phyloP scores from a whole-genome alignment of 768 basidiomycete genomes.

The Calocybe cyanea region DNA sequence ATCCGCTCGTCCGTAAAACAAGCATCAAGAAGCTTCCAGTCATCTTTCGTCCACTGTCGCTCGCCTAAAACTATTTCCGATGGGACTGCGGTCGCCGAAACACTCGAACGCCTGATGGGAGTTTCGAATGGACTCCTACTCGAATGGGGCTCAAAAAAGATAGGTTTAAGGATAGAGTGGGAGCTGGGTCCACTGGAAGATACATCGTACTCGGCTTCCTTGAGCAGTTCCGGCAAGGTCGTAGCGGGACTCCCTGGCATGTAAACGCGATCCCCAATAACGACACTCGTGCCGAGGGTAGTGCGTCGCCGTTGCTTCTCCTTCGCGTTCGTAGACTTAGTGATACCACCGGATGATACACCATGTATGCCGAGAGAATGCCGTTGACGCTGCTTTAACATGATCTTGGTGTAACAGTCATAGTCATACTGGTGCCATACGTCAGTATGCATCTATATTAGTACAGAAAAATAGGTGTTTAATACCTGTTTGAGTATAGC shows the following conservation, averaged over 20 bases:
- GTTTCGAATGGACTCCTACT: constrained; percentile 26
- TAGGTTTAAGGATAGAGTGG: not conserved
- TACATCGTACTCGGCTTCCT: constrained; percentile 55
- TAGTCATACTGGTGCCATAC: constrained; percentile 70
- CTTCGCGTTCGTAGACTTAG: constrained; percentile 19
- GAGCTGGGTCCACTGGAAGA: constrained; percentile 11
- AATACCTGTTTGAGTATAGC: constrained; percentile 88
- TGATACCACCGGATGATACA: constrained; percentile 22
- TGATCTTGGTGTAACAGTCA: constrained; percentile 66
- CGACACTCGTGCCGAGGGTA: constrained; percentile 28
- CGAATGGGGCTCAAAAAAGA: not conserved
- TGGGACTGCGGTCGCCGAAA: not conserved
- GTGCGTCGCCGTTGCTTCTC: constrained; percentile 9
- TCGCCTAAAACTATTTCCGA: constrained; percentile 4
- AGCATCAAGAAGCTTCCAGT: constrained; percentile 79
- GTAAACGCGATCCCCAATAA: constrained; percentile 48
- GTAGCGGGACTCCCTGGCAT: constrained; percentile 52
- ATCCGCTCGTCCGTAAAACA: constrained; percentile 74
- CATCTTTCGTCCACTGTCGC: constrained; percentile 62
- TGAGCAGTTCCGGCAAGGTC: constrained; percentile 53
- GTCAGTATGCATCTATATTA: not conserved
- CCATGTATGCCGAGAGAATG: constrained; percentile 16
- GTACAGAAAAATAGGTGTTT: constrained; percentile 6
- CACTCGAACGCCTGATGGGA: constrained; percentile 13
- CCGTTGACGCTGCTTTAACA: constrained; percentile 28